Evolutionary conservation across 768 basidiomycete species (phyloP), one percentile per base, ranked within the genome.

Genomic region (Exidia glandulosa): DNA sequence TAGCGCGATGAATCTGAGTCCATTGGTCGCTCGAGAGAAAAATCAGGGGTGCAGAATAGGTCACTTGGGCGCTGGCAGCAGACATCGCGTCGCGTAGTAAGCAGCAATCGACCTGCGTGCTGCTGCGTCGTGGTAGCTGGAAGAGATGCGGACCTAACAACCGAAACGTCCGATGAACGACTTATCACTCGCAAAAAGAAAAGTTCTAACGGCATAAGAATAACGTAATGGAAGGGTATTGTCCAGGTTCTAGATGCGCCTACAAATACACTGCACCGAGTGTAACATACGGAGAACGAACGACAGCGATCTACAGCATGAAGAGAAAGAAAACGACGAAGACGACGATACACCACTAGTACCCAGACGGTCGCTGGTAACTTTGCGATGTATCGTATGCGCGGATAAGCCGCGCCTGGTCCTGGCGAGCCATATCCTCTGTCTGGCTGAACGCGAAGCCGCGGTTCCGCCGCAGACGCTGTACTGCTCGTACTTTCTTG

Each of bases 371-470:
- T 66, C 83, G 79, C 58, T 80, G 79, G 65, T 80, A 73, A 61
- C 85, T 79, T 69, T 88, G 84, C 32, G 88, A 87, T 36, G 91
- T 93, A 71, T 93, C 91, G 67, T 94, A 92, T 30, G 90, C 90
- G 59, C 90, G 76, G 65, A 93, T 92, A 62, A 93, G 74, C 66
- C 84, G 79, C 56, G 88, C 73, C 60, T 97, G 94, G 72, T 95
- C 94, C 73, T 94, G 87, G 63, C 84, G 83, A 32, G 83, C 82
- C 30, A 80, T 78, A 64, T 87, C 88, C 73, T 97, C 94, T 2
- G 94, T 96, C 73, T 97, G 94, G 71, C 89, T 93, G 77, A 99
- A 99, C 3, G 96, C 96, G 70, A 98, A 99, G 2, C 96, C 96
- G 55, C 96, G 85, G 63, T 92, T 96, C 60, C 91, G 81, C 14